phyloP scores from a whole-genome alignment of 2,329 filamentous ascomycete species.

The Hortaea sp. region DNA sequence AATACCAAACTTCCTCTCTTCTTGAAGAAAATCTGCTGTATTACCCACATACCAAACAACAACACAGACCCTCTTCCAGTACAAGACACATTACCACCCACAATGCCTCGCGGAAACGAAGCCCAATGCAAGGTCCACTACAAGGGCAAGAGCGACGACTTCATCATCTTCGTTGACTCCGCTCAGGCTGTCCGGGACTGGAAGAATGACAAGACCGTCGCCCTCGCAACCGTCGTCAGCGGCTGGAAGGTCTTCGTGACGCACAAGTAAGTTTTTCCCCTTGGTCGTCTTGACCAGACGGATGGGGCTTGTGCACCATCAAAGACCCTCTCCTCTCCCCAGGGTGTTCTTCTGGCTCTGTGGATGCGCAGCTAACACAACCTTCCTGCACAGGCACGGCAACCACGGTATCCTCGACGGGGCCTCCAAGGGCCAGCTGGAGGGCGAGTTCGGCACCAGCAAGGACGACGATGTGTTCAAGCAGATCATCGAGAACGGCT shows the following conservation, averaged over 20 bases:
- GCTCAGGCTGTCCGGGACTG: conserved; percentile 63
- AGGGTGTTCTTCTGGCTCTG: background rate
- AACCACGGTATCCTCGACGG: conserved; percentile 68
- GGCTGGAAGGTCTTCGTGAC: conserved; percentile 85
- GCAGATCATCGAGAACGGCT: conserved; percentile 69
- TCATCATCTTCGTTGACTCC: conserved; percentile 55
- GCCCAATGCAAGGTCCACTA: conserved; percentile 65
- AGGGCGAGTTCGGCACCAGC: conserved; percentile 78
- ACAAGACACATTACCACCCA: background rate
- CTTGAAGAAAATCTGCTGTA: too few relatives aligned
- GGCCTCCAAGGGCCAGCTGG: conserved; percentile 64
- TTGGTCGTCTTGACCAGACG: background rate
- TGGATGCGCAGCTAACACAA: background rate
- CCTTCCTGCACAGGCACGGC: conserved; percentile 56
- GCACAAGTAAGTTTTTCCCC: conserved; percentile 60
- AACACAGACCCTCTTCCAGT: too few relatives aligned
- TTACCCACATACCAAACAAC: too few relatives aligned
- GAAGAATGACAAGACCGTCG: conserved; percentile 67
- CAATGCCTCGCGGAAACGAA: conserved; percentile 4
- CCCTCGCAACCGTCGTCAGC: conserved; percentile 75
- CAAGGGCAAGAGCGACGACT: conserved; percentile 65
- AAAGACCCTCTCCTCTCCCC: background rate
- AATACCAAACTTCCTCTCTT: too few relatives aligned
- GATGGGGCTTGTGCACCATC: background rate
- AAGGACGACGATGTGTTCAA: conserved; percentile 72